These are phyloP conservation scores for Pilasporangium apinafurcum DNA, from an alignment of 352 stramenopile genomes.

Conservation along the genomic window DNA sequence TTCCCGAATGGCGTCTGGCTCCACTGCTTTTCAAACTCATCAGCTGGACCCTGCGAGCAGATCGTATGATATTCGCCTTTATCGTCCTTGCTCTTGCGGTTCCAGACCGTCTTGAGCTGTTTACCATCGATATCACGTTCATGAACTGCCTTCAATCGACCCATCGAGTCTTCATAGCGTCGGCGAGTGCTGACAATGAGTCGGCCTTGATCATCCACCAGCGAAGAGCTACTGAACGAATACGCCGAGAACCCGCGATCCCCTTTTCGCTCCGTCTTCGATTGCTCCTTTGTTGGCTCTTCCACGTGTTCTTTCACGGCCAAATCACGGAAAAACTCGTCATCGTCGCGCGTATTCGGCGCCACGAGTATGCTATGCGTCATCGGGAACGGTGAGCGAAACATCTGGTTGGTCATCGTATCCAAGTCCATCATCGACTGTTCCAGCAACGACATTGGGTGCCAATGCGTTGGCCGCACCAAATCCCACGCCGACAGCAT, in stretches of 20 bases:
- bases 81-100: conserved; percentile 41
- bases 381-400: too few species aligned
- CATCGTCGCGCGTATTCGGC: conserved; percentile 18
- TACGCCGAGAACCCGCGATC: conserved; percentile 62
- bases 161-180: conserved; percentile 79
- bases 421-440: conserved; percentile 77
- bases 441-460: conserved; percentile 76
- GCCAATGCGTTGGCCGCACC: conserved; percentile 68
- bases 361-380: conserved; percentile 19
- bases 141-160: conserved; percentile 75
- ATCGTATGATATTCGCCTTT: conserved; percentile 58
- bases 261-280: conserved; percentile 20
- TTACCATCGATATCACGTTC: conserved; percentile 64
- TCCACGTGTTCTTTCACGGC: conserved; percentile 26
- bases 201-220: conserved; percentile 61
- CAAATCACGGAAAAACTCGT: conserved; percentile 83
- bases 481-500: conserved; percentile 78
- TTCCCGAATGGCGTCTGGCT: conserved; percentile 61
- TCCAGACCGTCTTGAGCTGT: conserved; percentile 74
- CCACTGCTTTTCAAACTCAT: conserved; percentile 79
- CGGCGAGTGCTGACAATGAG: conserved; percentile 63
- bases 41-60: conserved; percentile 38
- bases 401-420: conserved; percentile 34
- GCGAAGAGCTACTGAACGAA: conserved; percentile 68
- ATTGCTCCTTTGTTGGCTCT: conserved; percentile 8